Percentiles rank a stretch among this genome's conserved stretches.
These are phyloP conservation scores for Magnaporthiopsis rhizophila DNA, from an alignment of 2,329 filamentous ascomycete genomes.

Conservation along the genomic window DNA sequence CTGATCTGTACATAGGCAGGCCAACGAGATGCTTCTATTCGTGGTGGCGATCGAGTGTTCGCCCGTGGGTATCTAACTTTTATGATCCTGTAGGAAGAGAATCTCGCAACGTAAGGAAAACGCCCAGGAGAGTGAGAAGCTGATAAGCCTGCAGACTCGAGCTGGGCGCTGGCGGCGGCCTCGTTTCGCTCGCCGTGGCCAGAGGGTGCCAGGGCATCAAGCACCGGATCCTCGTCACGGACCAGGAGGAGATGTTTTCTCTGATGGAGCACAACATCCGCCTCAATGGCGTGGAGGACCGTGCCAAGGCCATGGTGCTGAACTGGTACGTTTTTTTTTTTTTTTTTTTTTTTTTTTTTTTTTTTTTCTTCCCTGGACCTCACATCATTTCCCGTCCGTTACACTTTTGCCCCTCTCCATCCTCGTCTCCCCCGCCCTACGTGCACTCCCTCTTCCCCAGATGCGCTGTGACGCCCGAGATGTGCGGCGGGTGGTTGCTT, in stretches of 20 bases:
- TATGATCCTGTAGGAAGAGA: no score
- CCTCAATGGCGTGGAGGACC: conserved; percentile 63
- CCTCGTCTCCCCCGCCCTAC: neutral
- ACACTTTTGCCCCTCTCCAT: neutral
- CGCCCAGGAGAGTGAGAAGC: neutral
- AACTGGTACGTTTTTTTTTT: conserved; percentile 58
- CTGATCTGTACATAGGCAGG: conserved; percentile 2
- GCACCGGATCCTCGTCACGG: conserved; percentile 66
- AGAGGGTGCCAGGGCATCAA: conserved; percentile 42
- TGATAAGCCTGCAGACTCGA: conserved; percentile 56
- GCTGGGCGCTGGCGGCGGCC: conserved; percentile 82
- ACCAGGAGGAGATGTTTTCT: conserved; percentile 76
- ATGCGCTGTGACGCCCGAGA: neutral
- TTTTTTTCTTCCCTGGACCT: neutral
- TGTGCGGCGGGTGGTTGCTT: neutral
- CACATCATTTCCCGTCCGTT: neutral
- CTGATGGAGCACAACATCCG: conserved; percentile 82
- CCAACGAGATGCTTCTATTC: neutral
- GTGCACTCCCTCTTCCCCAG: neutral
- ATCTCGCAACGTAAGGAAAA: no score
- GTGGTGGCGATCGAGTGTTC: no score
- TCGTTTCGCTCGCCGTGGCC: conserved; percentile 64
- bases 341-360: neutral
- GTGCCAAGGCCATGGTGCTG: conserved; percentile 61
- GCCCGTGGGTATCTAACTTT: no score